These are phyloP conservation scores for Alternaria sp. DNA, from an alignment of 2,329 filamentous ascomycete species.

Conservation along the genomic window DNA sequence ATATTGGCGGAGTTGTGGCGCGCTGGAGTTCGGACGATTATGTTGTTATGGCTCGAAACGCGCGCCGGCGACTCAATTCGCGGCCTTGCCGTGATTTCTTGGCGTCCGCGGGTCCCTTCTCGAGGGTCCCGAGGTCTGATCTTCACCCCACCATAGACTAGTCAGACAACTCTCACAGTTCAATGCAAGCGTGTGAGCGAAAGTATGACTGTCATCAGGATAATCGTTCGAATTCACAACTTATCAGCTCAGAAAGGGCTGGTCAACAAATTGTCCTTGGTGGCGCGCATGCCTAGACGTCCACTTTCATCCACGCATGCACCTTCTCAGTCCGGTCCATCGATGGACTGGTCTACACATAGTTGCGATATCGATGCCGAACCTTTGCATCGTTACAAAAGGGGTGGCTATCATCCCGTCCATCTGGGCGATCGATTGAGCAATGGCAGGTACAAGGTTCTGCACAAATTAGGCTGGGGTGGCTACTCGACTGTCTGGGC, in stretches of 20 bases:
- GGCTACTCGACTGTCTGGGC: slow-evolving; percentile 33
- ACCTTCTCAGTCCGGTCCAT: neutral
- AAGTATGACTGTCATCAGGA: neutral
- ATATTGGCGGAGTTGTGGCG: neutral
- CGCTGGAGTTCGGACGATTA: neutral
- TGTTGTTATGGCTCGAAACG: neutral
- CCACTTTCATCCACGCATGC: neutral
- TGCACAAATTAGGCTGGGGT: slow-evolving; percentile 33
- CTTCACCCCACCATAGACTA: neutral
- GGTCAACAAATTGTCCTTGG: rapidly evolving
- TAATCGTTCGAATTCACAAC: rapidly evolving
- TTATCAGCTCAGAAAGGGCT: neutral
- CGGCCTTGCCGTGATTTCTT: too few species aligned
- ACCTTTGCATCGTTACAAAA: slow-evolving; percentile 24
- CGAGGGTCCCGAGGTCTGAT: too few species aligned
- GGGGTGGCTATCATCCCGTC: slow-evolving; percentile 28
- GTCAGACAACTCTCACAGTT: rapidly evolving
- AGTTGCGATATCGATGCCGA: slow-evolving; percentile 26
- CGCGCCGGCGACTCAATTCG: neutral
- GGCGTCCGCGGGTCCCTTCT: neutral
- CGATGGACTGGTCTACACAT: neutral
- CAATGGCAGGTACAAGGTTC: slow-evolving; percentile 28
- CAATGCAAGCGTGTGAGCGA: neutral
- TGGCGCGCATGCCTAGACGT: neutral
- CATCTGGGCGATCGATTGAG: slow-evolving; percentile 21